Conservation (phyloP, 306 rosid species). For the Vigna mungo region DNA sequence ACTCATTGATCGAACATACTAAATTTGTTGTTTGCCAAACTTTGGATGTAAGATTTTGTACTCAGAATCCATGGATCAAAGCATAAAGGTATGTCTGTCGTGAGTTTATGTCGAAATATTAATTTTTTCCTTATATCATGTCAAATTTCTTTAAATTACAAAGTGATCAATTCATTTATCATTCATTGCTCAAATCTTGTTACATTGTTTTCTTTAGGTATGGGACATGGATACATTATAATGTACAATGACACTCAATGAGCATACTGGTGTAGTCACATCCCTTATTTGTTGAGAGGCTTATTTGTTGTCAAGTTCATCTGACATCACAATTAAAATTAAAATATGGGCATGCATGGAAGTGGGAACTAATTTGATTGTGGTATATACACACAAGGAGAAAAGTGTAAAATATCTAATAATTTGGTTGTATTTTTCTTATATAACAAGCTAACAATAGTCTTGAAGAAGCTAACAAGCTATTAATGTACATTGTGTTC, state of each 20-base stretch:
- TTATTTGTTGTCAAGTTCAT: slow-evolving; percentile 44
- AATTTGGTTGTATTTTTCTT: not conserved
- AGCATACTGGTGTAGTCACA: slow-evolving; percentile 51
- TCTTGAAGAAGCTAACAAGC: not conserved
- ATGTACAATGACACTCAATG: slow-evolving; percentile 50
- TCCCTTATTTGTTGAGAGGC: slow-evolving; percentile 46
- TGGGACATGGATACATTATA: slow-evolving; percentile 58
- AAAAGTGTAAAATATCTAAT: slow-evolving; percentile 47
- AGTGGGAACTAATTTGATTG: slow-evolving; percentile 36
- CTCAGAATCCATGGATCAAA: too few relatives aligned
- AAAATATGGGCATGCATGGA: slow-evolving; percentile 50
- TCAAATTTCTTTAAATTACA: not conserved
- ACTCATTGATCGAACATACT: slow-evolving; percentile 47
- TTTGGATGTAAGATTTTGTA: too few relatives aligned
- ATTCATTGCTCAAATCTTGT: too few relatives aligned
- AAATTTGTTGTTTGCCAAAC: not conserved
- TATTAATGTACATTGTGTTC: too few relatives aligned
- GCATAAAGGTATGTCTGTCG: too few relatives aligned
- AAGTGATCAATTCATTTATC: not conserved
- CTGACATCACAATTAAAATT: slow-evolving; percentile 48
- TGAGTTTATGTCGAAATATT: too few relatives aligned
- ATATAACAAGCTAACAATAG: not conserved
- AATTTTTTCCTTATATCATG: not conserved
- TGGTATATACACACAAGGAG: slow-evolving; percentile 37
- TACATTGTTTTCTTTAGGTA: slow-evolving; percentile 46